These are phyloP conservation scores for Persicaria maculosa DNA, from an alignment of 148 eudicot species.

Conservation along the genomic window DNA sequence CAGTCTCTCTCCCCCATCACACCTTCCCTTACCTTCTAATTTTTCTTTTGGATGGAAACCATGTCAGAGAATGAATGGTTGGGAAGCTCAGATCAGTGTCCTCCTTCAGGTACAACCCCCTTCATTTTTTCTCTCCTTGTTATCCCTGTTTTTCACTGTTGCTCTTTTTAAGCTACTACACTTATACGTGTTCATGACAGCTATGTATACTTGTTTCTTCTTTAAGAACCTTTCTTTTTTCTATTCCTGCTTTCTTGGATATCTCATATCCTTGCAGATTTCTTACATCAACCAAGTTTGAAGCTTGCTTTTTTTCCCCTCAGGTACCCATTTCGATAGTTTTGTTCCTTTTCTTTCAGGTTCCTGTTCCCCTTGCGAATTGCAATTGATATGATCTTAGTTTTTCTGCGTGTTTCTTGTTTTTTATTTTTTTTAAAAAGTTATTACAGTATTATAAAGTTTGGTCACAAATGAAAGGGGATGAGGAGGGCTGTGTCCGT, in stretches of 20 bases:
- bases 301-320: background rate
- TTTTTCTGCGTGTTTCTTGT: background rate
- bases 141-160: background rate
- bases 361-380: background rate
- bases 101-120: conserved; percentile 33
- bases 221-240: background rate
- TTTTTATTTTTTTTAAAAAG: too few relatives aligned
- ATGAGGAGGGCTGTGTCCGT: background rate
- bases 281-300: background rate
- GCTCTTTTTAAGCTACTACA: background rate
- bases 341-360: background rate
- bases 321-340: conserved; percentile 2
- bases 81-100: conserved; percentile 49
- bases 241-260: conserved; percentile 26
- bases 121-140: background rate
- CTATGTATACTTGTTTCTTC: background rate
- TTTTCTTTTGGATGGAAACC: conserved; percentile 28
- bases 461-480: too few relatives aligned
- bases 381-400: background rate
- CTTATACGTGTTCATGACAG: background rate
- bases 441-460: too few relatives aligned
- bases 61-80: conserved; percentile 55
- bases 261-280: conserved; percentile 6
- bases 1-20: background rate
- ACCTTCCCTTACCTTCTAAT: background rate